A percentile compares a stretch with the other conserved stretches of the same genome.
Evolutionary conservation across 78 protist species (phyloP).

Genomic region (Paratrimastix pyriformis): DNA sequence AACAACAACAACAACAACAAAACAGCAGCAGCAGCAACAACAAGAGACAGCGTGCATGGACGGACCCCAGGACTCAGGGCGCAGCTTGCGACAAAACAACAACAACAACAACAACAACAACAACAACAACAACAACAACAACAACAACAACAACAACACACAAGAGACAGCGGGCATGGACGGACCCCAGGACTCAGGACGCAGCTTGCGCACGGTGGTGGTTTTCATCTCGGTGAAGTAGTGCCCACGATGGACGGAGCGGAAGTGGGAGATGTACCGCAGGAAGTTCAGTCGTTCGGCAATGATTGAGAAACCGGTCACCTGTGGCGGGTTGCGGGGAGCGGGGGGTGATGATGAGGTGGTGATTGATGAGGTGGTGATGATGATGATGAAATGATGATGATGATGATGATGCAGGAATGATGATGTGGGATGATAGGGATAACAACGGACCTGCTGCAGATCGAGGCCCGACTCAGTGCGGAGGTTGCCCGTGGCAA

Average conservation of each 20-base stretch:
- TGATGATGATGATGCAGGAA: background rate
- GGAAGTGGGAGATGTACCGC: conserved; percentile 83
- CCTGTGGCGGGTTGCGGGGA: conserved; percentile 42
- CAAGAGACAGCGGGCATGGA: too few species aligned
- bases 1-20: too few species aligned
- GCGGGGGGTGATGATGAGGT: background rate
- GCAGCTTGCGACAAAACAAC: background rate
- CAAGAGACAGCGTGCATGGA: too few species aligned
- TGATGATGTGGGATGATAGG: background rate
- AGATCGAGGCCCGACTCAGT: conserved; percentile 72
- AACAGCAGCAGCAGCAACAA: too few species aligned
- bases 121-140: too few species aligned
- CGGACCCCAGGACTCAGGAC: conserved; percentile 83
- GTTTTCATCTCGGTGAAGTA: conserved; percentile 86
- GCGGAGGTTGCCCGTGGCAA: conserved; percentile 78
- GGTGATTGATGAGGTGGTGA: background rate
- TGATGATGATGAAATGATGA: background rate
- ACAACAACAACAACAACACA: too few species aligned
- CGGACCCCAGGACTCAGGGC: conserved; percentile 61
- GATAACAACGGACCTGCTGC: conserved; percentile 59
- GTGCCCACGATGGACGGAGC: conserved; percentile 47
- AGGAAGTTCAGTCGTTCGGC: conserved; percentile 88
- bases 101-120: background rate
- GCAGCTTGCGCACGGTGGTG: conserved; percentile 81
- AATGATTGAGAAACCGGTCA: conserved; percentile 72